Percentiles rank a stretch among this genome's conserved stretches.
phyloP scores from a whole-genome alignment of 495 filamentous ascomycete genomes.

The Tuber indicum region DNA sequence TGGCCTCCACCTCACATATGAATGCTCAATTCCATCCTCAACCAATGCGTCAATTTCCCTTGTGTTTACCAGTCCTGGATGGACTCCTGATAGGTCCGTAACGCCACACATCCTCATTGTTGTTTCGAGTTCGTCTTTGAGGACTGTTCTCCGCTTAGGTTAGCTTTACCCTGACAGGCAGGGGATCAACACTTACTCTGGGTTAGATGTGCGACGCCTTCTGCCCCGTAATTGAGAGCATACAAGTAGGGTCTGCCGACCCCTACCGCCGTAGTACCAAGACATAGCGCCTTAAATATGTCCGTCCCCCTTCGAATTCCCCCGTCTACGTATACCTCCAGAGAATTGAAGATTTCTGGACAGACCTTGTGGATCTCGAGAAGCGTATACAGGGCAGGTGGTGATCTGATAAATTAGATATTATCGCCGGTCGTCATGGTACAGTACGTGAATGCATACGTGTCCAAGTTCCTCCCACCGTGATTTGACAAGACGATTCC shows the following conservation, averaged over 20 bases:
- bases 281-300: slow-evolving; percentile 62
- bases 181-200: slow-evolving; percentile 33
- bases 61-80: slow-evolving; percentile 65
- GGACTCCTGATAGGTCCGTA: slow-evolving; percentile 61
- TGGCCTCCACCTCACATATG: slow-evolving; percentile 50
- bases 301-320: slow-evolving; percentile 60
- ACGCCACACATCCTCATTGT: slow-evolving; percentile 75
- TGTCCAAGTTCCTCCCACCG: slow-evolving; percentile 63
- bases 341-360: slow-evolving; percentile 54
- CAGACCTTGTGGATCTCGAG: slow-evolving; percentile 59
- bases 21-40: slow-evolving; percentile 54
- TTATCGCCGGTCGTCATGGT: background rate
- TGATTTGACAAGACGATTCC: slow-evolving; percentile 63
- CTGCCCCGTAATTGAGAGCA: slow-evolving; percentile 47
- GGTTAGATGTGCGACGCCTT: slow-evolving; percentile 44
- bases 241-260: slow-evolving; percentile 60
- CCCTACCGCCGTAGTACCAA: slow-evolving; percentile 60
- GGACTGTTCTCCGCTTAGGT: slow-evolving; percentile 43
- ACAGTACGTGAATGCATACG: slow-evolving; percentile 30
- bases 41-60: slow-evolving; percentile 64
- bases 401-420: slow-evolving; percentile 39
- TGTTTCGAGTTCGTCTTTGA: slow-evolving; percentile 70
- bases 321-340: slow-evolving; percentile 63
- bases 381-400: slow-evolving; percentile 56
- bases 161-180: background rate